Percentiles rank a stretch among this genome's conserved stretches.
Conservation (phyloP, 345 rosid genomes). For the Citrus maxima region DNA sequence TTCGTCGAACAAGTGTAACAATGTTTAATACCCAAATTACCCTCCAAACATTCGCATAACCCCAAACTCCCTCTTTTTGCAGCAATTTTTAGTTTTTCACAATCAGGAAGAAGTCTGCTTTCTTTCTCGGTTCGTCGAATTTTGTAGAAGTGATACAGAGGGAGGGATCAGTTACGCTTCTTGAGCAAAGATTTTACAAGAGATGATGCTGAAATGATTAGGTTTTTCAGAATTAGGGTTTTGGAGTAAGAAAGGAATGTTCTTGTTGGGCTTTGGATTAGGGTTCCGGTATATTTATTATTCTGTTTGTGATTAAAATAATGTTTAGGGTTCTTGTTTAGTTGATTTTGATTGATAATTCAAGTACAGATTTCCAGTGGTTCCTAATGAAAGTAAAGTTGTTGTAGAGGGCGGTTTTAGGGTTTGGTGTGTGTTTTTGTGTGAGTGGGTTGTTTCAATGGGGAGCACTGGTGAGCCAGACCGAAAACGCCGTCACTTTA, state of each 20-base stretch:
- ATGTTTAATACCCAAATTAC: conserved; percentile 15
- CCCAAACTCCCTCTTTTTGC: not conserved
- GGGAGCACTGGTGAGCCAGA: conserved; percentile 94
- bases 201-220: not conserved
- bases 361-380: not conserved
- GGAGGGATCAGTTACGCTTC: conserved; percentile 7
- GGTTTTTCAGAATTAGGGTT: not conserved
- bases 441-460: conserved; percentile 36
- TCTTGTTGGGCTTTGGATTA: not conserved
- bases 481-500: conserved; percentile 78
- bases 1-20: not conserved
- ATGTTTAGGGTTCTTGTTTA: not conserved
- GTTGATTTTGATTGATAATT: not conserved
- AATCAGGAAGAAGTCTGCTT: not conserved
- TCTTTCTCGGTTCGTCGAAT: conserved; percentile 6
- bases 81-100: not conserved
- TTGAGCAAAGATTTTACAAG: not conserved
- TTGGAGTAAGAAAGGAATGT: not conserved
- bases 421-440: conserved; percentile 22
- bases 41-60: conserved; percentile 29
- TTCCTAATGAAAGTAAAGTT: conserved; percentile 25
- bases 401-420: conserved; percentile 28
- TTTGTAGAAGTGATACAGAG: conserved; percentile 1
- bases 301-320: not conserved
- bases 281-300: not conserved